These are phyloP conservation scores for Aspergillus mulundensis DNA, from an alignment of 495 filamentous ascomycete genomes.

Conservation along the genomic window DNA sequence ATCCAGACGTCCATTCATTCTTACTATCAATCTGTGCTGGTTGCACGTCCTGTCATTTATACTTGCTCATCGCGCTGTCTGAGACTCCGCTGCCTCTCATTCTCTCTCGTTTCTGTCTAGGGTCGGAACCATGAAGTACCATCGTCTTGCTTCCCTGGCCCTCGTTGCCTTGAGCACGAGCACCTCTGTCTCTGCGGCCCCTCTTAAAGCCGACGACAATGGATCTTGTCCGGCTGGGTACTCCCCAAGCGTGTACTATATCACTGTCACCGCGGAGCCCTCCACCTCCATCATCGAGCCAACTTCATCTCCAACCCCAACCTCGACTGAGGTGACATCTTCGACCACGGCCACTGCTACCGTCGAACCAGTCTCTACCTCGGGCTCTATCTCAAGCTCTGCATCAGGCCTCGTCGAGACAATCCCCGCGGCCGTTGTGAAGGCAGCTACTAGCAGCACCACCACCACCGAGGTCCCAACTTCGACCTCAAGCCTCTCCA, in stretches of 20 bases:
- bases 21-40: slow-evolving; percentile 10
- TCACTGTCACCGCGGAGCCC: slow-evolving; percentile 16
- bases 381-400: neutral
- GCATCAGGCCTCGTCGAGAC: neutral
- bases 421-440: neutral
- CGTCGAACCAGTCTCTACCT: neutral
- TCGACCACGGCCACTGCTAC: neutral
- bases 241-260: slow-evolving; percentile 23
- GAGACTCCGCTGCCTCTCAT: slow-evolving; percentile 8
- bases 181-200: slow-evolving; percentile 28
- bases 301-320: slow-evolving; percentile 4
- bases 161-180: slow-evolving; percentile 28
- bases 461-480: neutral
- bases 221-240: slow-evolving; percentile 31
- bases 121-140: slow-evolving; percentile 31
- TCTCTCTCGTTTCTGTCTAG: neutral
- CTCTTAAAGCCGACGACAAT: slow-evolving; percentile 15
- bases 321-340: neutral
- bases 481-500: neutral
- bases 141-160: slow-evolving; percentile 25
- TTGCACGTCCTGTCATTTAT: slow-evolving; percentile 27
- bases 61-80: neutral
- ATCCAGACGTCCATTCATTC: slow-evolving; percentile 37
- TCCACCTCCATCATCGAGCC: neutral
- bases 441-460: neutral